Base-by-base conservation (phyloP, 495 filamentous ascomycete species). In the Penicillium egyptiacum region DNA sequence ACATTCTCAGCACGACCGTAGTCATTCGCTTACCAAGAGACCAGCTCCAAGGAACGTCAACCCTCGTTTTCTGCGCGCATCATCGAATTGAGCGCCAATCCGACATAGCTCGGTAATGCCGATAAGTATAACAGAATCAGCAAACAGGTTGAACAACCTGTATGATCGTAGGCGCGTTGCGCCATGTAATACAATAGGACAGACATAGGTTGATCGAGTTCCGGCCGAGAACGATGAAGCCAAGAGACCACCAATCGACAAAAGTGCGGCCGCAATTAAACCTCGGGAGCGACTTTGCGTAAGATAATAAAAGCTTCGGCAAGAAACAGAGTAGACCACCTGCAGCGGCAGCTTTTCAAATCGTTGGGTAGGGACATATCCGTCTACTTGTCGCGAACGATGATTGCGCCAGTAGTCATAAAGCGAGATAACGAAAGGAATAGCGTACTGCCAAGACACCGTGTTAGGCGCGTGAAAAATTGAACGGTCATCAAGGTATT, bases 151-250 rank as follows among this genome's bases (percentile, higher is more conserved):
- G 23, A 69, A 22, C 5, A 71, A 22, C 53, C 62, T 69, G 20
- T 74, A 44, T 3, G 57, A 47, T 10, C 59, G 72, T 16, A 76
- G 47, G 11, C 56, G 58, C 14, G 59, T 49, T 40, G 62, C 59
- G 19, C 62, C 65, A 14, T 65, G 53, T 16, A 67, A 66, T 12
- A 66, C 57, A 8, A 71, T 63, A 19, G 78, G 71, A 58, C 79
- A 82, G 26, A 82, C 77, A 53, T 77, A 79, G 1, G 74, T 80
- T 14, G 79, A 81, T 17, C 65, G 67, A 19, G 60, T 64, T 23
- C 70, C 72, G 23, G 55, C 53, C 1, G 60, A 51, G 6, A 74
- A 66, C 1, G 63, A 66, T 10, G 65, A 56, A 31, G 65, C 60
- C 30, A 71, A 40, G 26, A 63, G 56, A 0, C 74, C 74, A 17